phyloP scores from a whole-genome alignment of 768 basidiomycete genomes.

The Calocybe indica region DNA sequence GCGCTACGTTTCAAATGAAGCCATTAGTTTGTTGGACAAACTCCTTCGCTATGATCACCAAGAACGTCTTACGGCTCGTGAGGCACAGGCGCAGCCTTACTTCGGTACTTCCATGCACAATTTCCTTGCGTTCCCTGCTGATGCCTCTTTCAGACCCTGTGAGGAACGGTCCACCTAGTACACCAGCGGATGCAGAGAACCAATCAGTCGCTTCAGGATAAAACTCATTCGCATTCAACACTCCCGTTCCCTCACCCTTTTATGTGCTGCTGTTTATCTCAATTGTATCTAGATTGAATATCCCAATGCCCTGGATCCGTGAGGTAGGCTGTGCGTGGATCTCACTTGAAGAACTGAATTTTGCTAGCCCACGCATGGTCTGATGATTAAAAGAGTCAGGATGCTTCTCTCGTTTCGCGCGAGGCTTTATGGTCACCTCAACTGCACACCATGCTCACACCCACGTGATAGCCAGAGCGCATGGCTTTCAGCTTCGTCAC shows the following conservation, averaged over 20 bases:
- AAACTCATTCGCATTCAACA: conserved; percentile 14
- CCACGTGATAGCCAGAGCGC: too few relatives aligned
- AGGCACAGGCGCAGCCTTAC: conserved; percentile 90
- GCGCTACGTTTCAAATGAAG: conserved; percentile 94
- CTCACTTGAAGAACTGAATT: too few relatives aligned
- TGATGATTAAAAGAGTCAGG: too few relatives aligned
- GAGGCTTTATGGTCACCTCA: too few relatives aligned
- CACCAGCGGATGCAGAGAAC: conserved; percentile 55
- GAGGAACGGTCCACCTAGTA: conserved; percentile 37
- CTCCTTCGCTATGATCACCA: conserved; percentile 96
- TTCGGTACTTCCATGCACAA: conserved; percentile 52
- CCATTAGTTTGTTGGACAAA: conserved; percentile 94
- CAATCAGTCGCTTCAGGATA: conserved; percentile 50
- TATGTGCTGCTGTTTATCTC: conserved; percentile 4
- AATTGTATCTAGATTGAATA: conserved; percentile 1
- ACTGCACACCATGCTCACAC: too few relatives aligned
- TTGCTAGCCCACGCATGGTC: too few relatives aligned
- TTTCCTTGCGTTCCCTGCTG: conserved; percentile 10
- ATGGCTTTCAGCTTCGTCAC: too few relatives aligned
- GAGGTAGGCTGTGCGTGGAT: too few relatives aligned
- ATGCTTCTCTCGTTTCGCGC: too few relatives aligned
- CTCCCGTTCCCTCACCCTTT: conserved; percentile 8
- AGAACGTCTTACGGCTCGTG: conserved; percentile 90
- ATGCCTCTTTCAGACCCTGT: conserved; percentile 50
- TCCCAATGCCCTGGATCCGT: background rate